These are phyloP conservation scores for Globisporangium spiculum DNA, from an alignment of 352 stramenopile species.

Conservation along the genomic window DNA sequence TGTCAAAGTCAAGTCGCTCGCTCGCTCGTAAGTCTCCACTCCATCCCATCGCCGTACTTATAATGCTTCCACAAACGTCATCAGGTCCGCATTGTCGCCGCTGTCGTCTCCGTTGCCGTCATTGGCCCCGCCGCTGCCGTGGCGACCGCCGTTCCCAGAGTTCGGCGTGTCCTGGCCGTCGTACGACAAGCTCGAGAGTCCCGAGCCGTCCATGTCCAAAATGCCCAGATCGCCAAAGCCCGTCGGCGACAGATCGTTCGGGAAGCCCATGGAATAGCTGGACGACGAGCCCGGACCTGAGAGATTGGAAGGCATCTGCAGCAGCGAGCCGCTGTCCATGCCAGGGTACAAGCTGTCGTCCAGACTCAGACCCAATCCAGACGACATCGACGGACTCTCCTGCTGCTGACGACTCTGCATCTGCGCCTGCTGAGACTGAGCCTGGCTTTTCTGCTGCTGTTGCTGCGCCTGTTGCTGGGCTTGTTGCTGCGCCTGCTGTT, in stretches of 20 bases:
- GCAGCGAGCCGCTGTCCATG: slow-evolving; percentile 44
- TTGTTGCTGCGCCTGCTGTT: slow-evolving; percentile 9
- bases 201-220: slow-evolving; percentile 68
- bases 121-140: slow-evolving; percentile 23
- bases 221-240: slow-evolving; percentile 67
- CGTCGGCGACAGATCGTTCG: slow-evolving; percentile 59
- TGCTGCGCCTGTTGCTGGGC: slow-evolving; percentile 29
- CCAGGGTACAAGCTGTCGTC: slow-evolving; percentile 59
- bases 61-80: slow-evolving; percentile 74
- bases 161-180: slow-evolving; percentile 37
- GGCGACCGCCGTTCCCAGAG: slow-evolving; percentile 23
- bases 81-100: slow-evolving; percentile 60
- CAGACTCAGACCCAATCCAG: slow-evolving; percentile 43
- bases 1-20: background rate
- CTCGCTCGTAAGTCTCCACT: background rate
- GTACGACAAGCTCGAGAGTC: slow-evolving; percentile 31
- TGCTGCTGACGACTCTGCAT: slow-evolving; percentile 17
- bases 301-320: slow-evolving; percentile 61
- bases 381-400: slow-evolving; percentile 48
- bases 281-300: slow-evolving; percentile 28
- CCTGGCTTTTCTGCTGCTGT: slow-evolving; percentile 14
- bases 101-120: slow-evolving; percentile 30
- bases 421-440: slow-evolving; percentile 10
- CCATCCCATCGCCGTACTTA: slow-evolving; percentile 13
- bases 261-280: slow-evolving; percentile 54